phyloP scores from a whole-genome alignment of 805 yeast genomes.

The Torulaspora indica region DNA sequence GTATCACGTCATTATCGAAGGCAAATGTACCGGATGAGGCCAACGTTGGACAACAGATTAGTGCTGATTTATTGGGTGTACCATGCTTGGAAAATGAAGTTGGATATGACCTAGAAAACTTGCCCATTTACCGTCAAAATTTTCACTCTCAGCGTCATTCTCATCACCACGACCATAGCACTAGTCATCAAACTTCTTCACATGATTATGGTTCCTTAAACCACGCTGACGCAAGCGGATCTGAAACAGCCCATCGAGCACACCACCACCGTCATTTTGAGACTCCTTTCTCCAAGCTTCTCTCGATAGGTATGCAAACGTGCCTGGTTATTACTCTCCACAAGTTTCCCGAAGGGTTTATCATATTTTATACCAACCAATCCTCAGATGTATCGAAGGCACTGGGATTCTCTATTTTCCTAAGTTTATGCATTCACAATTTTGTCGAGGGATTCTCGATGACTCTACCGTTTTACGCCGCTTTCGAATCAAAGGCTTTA shows the following conservation, averaged over 20 bases:
- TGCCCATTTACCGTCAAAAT: conserved; percentile 32
- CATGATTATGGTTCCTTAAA: conserved; percentile 9
- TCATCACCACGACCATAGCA: conserved; percentile 10
- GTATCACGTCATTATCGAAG: conserved; percentile 5
- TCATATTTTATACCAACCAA: conserved; percentile 65
- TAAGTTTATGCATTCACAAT: conserved; percentile 84
- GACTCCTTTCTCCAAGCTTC: conserved; percentile 69
- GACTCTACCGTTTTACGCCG: conserved; percentile 83
- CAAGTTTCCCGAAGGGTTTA: conserved; percentile 92
- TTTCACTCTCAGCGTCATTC: conserved; percentile 17
- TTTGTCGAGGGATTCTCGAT: conserved; percentile 91
- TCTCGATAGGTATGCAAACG: conserved; percentile 88
- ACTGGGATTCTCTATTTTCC: conserved; percentile 73
- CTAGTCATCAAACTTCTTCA: not conserved
- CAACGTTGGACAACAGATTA: not conserved
- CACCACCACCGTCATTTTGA: conserved; percentile 70
- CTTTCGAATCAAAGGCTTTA: conserved; percentile 54
- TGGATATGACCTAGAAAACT: conserved; percentile 36
- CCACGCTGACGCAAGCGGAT: not conserved
- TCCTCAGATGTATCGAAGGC: conserved; percentile 31
- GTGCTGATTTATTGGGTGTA: conserved; percentile 14
- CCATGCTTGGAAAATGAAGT: conserved; percentile 35
- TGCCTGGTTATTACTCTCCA: conserved; percentile 82
- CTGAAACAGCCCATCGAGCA: conserved; percentile 5
- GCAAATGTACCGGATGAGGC: not conserved